These are phyloP conservation scores for Nitzschia palea DNA, from an alignment of 108 stramenopile genomes.

Conservation along the genomic window DNA sequence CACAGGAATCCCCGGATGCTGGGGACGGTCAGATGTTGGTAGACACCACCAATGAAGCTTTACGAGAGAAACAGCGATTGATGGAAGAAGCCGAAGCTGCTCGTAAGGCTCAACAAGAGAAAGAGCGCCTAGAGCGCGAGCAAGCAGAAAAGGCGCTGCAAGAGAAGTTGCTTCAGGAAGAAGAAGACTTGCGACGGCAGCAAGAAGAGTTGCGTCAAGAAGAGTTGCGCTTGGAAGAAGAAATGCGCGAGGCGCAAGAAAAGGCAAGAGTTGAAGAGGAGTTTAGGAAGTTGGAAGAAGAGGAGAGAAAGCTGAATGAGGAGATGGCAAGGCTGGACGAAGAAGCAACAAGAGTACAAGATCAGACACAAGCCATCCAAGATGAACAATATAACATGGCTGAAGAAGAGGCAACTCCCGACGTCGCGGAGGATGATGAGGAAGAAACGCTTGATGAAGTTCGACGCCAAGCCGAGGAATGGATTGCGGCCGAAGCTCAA, in stretches of 20 bases:
- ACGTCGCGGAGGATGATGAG: background rate
- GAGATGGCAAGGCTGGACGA: constrained; percentile 8
- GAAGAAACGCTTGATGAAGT: background rate
- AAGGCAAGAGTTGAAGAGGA: constrained; percentile 19
- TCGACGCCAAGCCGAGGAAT: constrained; percentile 5
- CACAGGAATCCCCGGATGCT: background rate
- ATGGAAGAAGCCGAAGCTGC: constrained; percentile 21
- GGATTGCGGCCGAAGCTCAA: constrained; percentile 4
- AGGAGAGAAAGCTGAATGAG: background rate
- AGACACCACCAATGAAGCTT: constrained; percentile 1
- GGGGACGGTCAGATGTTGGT: background rate
- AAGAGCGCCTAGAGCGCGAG: constrained; percentile 13
- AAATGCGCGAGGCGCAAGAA: constrained; percentile 21
- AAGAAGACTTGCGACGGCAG: constrained; percentile 20
- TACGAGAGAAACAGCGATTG: constrained; percentile 1
- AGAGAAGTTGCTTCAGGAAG: constrained; percentile 11
- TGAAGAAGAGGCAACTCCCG: background rate
- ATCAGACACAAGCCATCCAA: constrained; percentile 9
- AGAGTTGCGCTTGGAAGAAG: constrained; percentile 23
- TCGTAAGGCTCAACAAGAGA: background rate
- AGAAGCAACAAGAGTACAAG: constrained; percentile 8
- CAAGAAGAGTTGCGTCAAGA: constrained; percentile 16
- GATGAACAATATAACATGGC: constrained; percentile 4
- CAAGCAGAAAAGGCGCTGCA: background rate
- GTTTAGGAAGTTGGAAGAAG: background rate